These are phyloP conservation scores for Oryza brachyantha DNA, from an alignment of 176 grass and related monocot species.

Conservation along the genomic window DNA sequence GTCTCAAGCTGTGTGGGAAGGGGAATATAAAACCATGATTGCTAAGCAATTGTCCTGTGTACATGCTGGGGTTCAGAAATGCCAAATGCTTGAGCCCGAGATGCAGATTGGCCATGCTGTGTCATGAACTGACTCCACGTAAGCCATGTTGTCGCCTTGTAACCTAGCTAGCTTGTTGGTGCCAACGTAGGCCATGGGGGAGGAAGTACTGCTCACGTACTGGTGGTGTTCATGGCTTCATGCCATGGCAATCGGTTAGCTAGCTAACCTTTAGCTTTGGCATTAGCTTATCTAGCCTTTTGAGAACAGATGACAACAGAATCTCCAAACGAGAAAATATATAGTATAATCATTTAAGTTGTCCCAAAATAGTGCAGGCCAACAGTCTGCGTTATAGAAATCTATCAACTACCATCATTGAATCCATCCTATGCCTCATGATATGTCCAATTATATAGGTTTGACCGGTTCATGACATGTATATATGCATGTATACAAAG, in stretches of 20 bases:
- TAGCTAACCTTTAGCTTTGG: too few species aligned
- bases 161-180: not conserved
- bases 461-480: slow-evolving; percentile 18
- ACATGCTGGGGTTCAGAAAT: not conserved
- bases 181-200: too few species aligned
- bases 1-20: slow-evolving; percentile 24
- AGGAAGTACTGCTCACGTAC: too few species aligned
- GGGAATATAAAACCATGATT: slow-evolving; percentile 1
- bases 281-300: not conserved
- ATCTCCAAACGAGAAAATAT: slow-evolving; percentile 14
- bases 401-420: slow-evolving; percentile 42
- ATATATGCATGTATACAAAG: not conserved
- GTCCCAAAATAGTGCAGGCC: not conserved
- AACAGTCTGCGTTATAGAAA: slow-evolving; percentile 44
- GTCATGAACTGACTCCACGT: slow-evolving; percentile 23
- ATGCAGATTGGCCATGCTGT: slow-evolving; percentile 16
- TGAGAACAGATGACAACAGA: slow-evolving; percentile 1
- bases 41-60: not conserved
- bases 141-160: slow-evolving; percentile 12
- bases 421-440: slow-evolving; percentile 30
- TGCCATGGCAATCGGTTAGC: not conserved
- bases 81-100: slow-evolving; percentile 25
- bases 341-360: not conserved
- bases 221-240: not conserved
- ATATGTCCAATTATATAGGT: slow-evolving; percentile 36